Evolutionary conservation across 2,329 filamentous ascomycete genomes (phyloP), one percentile per base, ranked within the genome.

Genomic region (Sporothrix brasiliensis): DNA sequence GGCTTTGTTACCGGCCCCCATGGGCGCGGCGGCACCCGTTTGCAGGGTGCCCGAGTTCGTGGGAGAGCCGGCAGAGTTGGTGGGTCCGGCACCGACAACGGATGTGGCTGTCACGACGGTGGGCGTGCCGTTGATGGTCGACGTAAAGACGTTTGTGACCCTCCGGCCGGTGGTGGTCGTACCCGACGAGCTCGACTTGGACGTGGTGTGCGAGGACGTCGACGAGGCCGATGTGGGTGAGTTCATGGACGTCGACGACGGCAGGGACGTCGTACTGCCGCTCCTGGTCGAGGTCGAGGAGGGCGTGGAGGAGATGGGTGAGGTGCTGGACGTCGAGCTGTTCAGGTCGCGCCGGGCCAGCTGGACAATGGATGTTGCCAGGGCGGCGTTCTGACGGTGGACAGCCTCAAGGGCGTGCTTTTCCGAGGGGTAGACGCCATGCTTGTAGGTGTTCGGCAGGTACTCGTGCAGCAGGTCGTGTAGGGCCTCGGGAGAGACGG

Each of bases 391-490:
- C 73, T 86, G 84, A 56, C 83, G 81, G 79, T 88, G 86, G 39
- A 91, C 83, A 47, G 85, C 87, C 77, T 91, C 86, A 69, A 91
- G 83, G 34, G 89, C 89, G 13, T 84, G 82, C 74, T 83, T 84
- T 76, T 91, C 89, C 73, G 88, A 87, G 73, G 86, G 84, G 78
- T 89, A 91, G 70, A 92, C 84, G 71, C 90, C 90, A 76, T 91
- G 86, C 77, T 88, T 85, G 79, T 89, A 92, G 76, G 87, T 86
- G 63, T 85, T 83, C 60, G 87, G 85, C 69, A 89, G 82, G 75
- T 89, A 85, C 72, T 84, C 81, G 78, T 91, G 88, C 44, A 93
- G 83, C 68, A 91, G 86, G 61, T 86, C 85, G 78, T 92, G 89
- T 69, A 94, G 81, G 54, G 86, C 52, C 65, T 76, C 75, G 49